Evolutionary conservation across 441 rosid species (phyloP).

Genomic region (Erodium chrysanthum): DNA sequence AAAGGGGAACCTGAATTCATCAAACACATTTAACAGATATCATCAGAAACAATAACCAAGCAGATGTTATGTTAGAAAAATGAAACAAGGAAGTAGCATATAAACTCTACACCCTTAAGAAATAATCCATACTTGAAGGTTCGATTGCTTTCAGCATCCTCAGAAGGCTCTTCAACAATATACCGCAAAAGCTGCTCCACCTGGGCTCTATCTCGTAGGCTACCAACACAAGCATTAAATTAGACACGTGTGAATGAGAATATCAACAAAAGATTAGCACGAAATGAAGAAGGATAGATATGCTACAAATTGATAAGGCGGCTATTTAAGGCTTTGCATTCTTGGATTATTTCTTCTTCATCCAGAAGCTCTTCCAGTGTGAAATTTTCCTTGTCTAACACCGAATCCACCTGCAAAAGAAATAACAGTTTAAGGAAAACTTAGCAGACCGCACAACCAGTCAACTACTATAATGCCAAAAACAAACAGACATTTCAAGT

Average conservation of each 20-base stretch:
- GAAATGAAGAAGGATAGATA: not conserved
- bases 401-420: constrained; percentile 22
- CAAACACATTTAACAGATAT: constrained; percentile 3
- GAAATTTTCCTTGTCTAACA: constrained; percentile 24
- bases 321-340: constrained; percentile 27
- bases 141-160: constrained; percentile 72
- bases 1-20: constrained; percentile 69
- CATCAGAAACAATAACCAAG: constrained; percentile 14
- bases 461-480: not conserved
- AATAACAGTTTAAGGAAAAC: not conserved
- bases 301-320: constrained; percentile 25
- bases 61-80: not conserved
- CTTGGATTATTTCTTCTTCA: constrained; percentile 28
- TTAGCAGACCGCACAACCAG: not conserved
- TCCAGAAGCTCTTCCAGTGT: constrained; percentile 29
- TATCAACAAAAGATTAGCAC: not conserved
- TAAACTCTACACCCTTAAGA: not conserved
- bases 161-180: constrained; percentile 65
- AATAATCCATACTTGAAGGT: constrained; percentile 64
- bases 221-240: not conserved
- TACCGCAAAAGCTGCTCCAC: constrained; percentile 51
- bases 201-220: constrained; percentile 45
- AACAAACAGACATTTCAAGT: not conserved
- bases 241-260: not conserved
- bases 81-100: not conserved